A percentile compares a stretch with the other conserved stretches of the same genome.
phyloP scores from a whole-genome alignment of 139 green algal species.

The Micractinium sp. region DNA sequence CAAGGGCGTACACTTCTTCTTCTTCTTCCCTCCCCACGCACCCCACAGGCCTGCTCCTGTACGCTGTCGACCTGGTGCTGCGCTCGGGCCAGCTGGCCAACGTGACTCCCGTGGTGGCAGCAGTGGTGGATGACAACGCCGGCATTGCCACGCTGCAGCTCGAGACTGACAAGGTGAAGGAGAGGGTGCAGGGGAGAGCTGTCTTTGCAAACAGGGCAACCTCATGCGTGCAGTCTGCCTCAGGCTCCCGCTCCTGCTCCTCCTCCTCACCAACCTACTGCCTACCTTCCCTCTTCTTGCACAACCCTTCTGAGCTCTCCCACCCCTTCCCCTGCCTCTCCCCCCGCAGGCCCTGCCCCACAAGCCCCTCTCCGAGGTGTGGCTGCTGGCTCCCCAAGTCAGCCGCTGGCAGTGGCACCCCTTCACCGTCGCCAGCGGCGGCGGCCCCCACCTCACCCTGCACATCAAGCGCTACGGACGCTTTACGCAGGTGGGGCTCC shows the following conservation, averaged over 20 bases:
- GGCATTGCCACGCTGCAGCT: slow-evolving; percentile 33
- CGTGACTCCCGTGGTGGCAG: slow-evolving; percentile 25
- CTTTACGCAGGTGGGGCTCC: slow-evolving; percentile 27
- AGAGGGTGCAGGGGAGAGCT: not conserved
- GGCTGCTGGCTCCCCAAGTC: slow-evolving; percentile 41
- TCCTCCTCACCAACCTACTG: not conserved
- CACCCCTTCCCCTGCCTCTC: not conserved
- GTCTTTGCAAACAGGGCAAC: no score
- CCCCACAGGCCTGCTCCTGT: slow-evolving; percentile 44
- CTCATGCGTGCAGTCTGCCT: no score
- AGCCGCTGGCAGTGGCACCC: slow-evolving; percentile 55
- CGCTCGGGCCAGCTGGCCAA: slow-evolving; percentile 38
- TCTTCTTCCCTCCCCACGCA: not conserved
- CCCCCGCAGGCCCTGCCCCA: slow-evolving; percentile 20
- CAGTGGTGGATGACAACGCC: not conserved
- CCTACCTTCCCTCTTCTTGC: not conserved
- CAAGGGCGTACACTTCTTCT: no score
- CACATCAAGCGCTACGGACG: slow-evolving; percentile 50
- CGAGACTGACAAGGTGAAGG: slow-evolving; percentile 16
- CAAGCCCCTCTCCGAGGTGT: slow-evolving; percentile 43
- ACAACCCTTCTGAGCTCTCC: not conserved
- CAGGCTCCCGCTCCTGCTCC: no score
- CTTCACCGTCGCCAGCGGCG: slow-evolving; percentile 37
- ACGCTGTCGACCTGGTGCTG: slow-evolving; percentile 42
- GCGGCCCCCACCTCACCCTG: slow-evolving; percentile 14